Evolutionary conservation across 257 asterid species (phyloP).

Genomic region (Verbascum thapsus): DNA sequence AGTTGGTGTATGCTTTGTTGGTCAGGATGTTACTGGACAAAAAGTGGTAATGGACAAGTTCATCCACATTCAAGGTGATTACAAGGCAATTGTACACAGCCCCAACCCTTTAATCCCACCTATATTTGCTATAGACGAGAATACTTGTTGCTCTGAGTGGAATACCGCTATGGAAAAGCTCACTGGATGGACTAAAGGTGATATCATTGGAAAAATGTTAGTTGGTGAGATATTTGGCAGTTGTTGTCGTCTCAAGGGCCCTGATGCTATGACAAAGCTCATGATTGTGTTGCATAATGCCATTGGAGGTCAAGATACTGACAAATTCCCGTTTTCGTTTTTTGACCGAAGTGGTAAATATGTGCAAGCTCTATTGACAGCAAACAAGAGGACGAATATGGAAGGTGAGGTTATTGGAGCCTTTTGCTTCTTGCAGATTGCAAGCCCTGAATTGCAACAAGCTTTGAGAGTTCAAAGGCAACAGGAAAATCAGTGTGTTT

Average conservation of each 20-base stretch:
- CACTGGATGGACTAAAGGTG: slow-evolving; percentile 79
- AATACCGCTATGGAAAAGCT: slow-evolving; percentile 90
- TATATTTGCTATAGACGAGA: slow-evolving; percentile 88
- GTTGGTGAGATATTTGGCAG: slow-evolving; percentile 89
- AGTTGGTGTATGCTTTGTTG: slow-evolving; percentile 90
- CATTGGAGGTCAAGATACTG: slow-evolving; percentile 72
- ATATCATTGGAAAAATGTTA: slow-evolving; percentile 73
- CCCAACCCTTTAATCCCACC: slow-evolving; percentile 90
- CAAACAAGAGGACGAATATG: slow-evolving; percentile 76
- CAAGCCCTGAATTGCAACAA: slow-evolving; percentile 71
- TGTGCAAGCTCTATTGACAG: slow-evolving; percentile 75
- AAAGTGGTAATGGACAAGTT: slow-evolving; percentile 90
- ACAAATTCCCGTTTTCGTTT: slow-evolving; percentile 67
- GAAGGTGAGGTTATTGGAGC: slow-evolving; percentile 81
- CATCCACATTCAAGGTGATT: slow-evolving; percentile 82
- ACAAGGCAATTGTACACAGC: slow-evolving; percentile 87
- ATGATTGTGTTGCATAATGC: slow-evolving; percentile 84
- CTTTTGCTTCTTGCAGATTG: slow-evolving; percentile 86
- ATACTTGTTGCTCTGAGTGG: slow-evolving; percentile 92
- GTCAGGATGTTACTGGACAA: slow-evolving; percentile 87
- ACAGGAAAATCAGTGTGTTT: slow-evolving; percentile 54
- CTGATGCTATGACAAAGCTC: slow-evolving; percentile 74
- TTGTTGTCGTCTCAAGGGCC: slow-evolving; percentile 68
- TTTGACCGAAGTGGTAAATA: slow-evolving; percentile 61
- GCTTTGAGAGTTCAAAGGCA: slow-evolving; percentile 61